Conservation (phyloP, 768 basidiomycete genomes). For the Galerina marginata region DNA sequence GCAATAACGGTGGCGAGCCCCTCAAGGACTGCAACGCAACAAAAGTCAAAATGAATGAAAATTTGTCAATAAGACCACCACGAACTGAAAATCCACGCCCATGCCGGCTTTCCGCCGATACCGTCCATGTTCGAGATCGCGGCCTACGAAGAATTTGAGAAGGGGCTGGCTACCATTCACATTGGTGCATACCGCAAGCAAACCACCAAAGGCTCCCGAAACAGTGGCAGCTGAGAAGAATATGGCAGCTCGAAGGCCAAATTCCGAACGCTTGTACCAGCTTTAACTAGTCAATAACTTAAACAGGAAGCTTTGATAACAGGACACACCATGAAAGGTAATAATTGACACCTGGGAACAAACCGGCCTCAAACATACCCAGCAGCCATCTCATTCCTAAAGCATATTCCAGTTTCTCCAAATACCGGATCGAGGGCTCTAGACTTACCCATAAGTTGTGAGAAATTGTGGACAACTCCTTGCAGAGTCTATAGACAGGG, state of each 20-base stretch:
- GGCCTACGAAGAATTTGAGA: constrained; percentile 35
- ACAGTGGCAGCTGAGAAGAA: constrained; percentile 83
- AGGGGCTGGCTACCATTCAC: not conserved
- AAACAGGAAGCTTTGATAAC: not conserved
- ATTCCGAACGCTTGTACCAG: constrained; percentile 74
- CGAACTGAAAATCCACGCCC: constrained; percentile 76
- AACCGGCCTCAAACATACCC: constrained; percentile 75
- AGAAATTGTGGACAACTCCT: constrained; percentile 71
- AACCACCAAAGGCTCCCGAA: constrained; percentile 82
- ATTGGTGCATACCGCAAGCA: constrained; percentile 59
- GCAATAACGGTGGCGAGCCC: constrained; percentile 73
- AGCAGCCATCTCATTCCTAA: constrained; percentile 74
- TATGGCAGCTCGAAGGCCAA: constrained; percentile 67
- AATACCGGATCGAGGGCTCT: not conserved
- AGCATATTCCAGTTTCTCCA: not conserved
- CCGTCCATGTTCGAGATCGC: constrained; percentile 78
- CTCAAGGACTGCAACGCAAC: constrained; percentile 51
- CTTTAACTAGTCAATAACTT: constrained; percentile 22
- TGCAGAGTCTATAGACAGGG: constrained; percentile 60
- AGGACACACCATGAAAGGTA: constrained; percentile 69
- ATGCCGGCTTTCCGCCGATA: constrained; percentile 66
- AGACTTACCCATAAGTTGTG: constrained; percentile 65
- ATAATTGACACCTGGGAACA: constrained; percentile 69
- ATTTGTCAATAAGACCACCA: not conserved
- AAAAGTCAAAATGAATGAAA: not conserved